Base-by-base conservation (phyloP, 768 basidiomycete genomes). In the Trametes coccinea region DNA sequence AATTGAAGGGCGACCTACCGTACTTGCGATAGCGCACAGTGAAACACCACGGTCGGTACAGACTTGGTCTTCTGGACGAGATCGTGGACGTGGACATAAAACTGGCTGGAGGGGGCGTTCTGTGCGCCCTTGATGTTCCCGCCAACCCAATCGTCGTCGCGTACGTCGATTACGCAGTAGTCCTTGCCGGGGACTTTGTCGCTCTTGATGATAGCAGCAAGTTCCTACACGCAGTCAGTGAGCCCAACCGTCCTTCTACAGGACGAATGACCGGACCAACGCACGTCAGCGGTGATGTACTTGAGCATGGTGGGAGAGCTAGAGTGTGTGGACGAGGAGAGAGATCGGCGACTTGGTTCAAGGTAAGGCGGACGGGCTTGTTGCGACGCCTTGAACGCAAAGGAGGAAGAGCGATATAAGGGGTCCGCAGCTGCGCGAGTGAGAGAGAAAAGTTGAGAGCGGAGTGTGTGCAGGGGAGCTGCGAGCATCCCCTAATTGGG, bases 81-180 rank as follows among this genome's bases (percentile, higher is more conserved):
- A 1, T 76, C 71, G 67, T 87, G 80, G 33, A 92, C 84, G 22
- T 74, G 79, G 53, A 71, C 74, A 39, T 81, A 70, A 72, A 93
- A 92, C 51, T 78, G 78, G 31, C 71, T 62, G 7, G 89, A 89
- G 1, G 92, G 92, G 37, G 79, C 69, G 68, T 90, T 84, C 60
- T 82, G 68, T 44, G 83, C 79, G 62, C 82, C 80, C 65, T 81
- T 84, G 72, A 94, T 91, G 71, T 93, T 88, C 40, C 92, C 92
- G 65, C 92, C 92, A 10, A 70, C 77, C 73, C 80, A 90, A 65
- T 94, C 92, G 58, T 87, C 83, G 71, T 92, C 92, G n/a, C 92
- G 86, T 34, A 94, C 92, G 71, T 94, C 92, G 43, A 94, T 82
- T 46, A 94, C 80, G 33, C 88, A 72, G 70, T 86, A 93, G 70